phyloP scores from a whole-genome alignment of 768 basidiomycete genomes.

The Exidia glandulosa region DNA sequence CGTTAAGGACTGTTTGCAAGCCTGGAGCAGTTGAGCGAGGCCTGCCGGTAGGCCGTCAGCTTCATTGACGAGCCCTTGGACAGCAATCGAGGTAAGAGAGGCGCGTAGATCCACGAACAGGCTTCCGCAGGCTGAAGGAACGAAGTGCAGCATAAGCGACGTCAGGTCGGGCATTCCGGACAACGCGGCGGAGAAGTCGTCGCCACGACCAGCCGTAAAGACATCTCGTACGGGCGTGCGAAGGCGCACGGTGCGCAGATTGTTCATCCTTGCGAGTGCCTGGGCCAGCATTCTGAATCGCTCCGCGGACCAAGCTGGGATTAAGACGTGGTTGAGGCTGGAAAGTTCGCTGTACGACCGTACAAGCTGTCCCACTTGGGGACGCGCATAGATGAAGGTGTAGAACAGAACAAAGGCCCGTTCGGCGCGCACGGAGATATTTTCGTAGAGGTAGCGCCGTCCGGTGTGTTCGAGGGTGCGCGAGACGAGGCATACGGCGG shows the following conservation, averaged over 20 bases:
- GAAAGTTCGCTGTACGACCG: neutral
- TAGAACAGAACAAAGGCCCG: neutral
- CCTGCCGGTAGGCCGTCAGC: neutral
- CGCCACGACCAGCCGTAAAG: neutral
- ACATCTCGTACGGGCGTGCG: neutral
- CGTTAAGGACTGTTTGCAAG: neutral
- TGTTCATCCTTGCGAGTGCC: neutral
- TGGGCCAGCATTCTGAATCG: neutral
- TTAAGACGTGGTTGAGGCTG: neutral
- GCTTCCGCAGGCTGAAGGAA: neutral
- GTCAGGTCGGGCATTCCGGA: neutral
- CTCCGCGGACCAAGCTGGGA: neutral
- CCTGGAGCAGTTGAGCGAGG: neutral
- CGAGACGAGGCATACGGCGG: neutral
- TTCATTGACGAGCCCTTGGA: neutral
- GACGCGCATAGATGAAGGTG: neutral
- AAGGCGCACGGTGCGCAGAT: neutral
- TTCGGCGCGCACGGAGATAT: neutral
- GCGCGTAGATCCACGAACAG: neutral
- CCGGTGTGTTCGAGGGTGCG: neutral
- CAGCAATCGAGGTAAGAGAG: neutral
- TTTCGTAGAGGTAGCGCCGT: neutral
- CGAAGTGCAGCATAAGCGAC: neutral
- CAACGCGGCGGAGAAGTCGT: neutral
- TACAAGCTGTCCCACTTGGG: neutral